Percentiles rank a stretch among this genome's conserved stretches.
Conservation (phyloP, 2,329 filamentous ascomycete species). For the Fusarium sp. region DNA sequence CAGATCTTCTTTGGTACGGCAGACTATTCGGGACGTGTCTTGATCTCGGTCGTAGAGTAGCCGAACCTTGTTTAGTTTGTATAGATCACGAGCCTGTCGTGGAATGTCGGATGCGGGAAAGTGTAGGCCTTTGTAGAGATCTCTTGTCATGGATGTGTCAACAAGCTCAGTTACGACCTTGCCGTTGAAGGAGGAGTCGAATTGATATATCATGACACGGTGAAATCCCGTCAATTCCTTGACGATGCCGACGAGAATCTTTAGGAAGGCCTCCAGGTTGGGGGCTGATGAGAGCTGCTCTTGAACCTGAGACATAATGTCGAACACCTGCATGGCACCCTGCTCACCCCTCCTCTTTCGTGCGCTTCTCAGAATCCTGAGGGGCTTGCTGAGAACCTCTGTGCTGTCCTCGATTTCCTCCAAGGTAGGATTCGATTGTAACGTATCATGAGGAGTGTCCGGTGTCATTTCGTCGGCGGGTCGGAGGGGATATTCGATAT, state of each 20-base stretch:
- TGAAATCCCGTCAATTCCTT: constrained; percentile 92
- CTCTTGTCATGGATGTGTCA: constrained; percentile 78
- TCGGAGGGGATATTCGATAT: constrained; percentile 70
- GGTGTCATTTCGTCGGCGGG: constrained; percentile 66
- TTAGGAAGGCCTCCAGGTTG: constrained; percentile 75
- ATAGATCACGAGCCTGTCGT: constrained; percentile 84
- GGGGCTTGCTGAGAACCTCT: constrained; percentile 74
- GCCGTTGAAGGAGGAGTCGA: constrained; percentile 82
- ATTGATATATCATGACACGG: constrained; percentile 92
- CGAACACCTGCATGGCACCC: constrained; percentile 87
- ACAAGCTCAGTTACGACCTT: constrained; percentile 88
- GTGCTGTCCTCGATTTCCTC: constrained; percentile 81
- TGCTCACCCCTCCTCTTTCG: constrained; percentile 79
- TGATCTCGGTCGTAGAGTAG: constrained; percentile 86
- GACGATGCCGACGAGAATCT: constrained; percentile 82
- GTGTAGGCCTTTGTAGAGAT: constrained; percentile 85
- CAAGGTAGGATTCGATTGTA: constrained; percentile 73
- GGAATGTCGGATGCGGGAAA: constrained; percentile 90
- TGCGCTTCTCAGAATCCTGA: constrained; percentile 78
- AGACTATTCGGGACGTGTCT: constrained; percentile 81
- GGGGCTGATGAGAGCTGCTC: constrained; percentile 80
- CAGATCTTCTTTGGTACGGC: constrained; percentile 75
- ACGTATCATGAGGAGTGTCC: constrained; percentile 73
- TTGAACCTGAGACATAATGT: constrained; percentile 90
- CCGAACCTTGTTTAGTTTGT: constrained; percentile 88